Conservation (phyloP, 768 basidiomycete species). For the Agrocybe chaxingu region DNA sequence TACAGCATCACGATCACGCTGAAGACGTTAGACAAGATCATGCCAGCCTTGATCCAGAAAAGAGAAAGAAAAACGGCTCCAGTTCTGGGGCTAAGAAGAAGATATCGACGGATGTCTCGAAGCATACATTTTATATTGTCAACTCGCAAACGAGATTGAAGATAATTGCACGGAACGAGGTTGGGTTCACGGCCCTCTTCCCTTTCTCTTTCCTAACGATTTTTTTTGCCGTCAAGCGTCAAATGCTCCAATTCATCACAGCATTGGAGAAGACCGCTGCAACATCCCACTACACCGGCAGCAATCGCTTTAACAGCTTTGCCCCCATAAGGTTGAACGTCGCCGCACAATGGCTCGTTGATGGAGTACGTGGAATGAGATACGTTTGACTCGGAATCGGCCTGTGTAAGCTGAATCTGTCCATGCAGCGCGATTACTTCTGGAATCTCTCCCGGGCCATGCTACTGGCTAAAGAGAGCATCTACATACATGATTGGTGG, state of each 20-base stretch:
- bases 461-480: conserved; percentile 78
- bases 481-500: conserved; percentile 99
- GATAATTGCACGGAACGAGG: conserved; percentile 84
- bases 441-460: conserved; percentile 96
- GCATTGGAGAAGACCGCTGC: conserved; percentile 79
- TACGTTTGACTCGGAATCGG: not conserved
- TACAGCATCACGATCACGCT: conserved; percentile 29
- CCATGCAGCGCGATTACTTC: conserved; percentile 87
- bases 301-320: conserved; percentile 91
- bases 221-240: conserved; percentile 48
- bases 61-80: conserved; percentile 36
- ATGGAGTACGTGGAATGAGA: conserved; percentile 63
- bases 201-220: not conserved
- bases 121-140: conserved; percentile 91
- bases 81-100: conserved; percentile 16
- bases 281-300: conserved; percentile 71
- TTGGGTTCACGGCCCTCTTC: conserved; percentile 19
- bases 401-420: conserved; percentile 3
- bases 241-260: conserved; percentile 97
- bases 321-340: conserved; percentile 91
- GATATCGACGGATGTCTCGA: conserved; percentile 58
- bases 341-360: conserved; percentile 96
- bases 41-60: conserved; percentile 35
- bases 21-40: conserved; percentile 22
- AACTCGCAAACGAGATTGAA: conserved; percentile 91